Base-by-base conservation (phyloP, 202 grass and related monocot genomes). In the Panicum virgatum region DNA sequence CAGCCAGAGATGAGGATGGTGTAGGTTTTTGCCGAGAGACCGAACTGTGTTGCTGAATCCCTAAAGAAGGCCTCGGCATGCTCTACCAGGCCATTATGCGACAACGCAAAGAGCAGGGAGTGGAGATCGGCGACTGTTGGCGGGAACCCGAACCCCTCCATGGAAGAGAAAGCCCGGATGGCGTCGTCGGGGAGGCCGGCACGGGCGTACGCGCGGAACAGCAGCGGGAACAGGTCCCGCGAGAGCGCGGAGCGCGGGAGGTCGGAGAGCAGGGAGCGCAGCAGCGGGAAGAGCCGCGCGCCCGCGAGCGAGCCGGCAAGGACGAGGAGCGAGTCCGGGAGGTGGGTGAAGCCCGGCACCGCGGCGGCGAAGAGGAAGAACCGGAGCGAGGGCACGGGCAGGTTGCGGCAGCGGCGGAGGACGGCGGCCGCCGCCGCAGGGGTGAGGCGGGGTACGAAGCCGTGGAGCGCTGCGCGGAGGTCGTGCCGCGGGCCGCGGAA, bases 1-100 rank as follows among this genome's bases (percentile, higher is more conserved):
- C 90, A 98, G 9, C 90, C 92, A 26, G 79, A 65, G 6, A 98
- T 94, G 65, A 95, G 67, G 65, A 95, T 98, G 58, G 92, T 98
- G 73, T 88, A 98, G 3, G 79, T 86, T 54, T 98, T 94, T 32
- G 72, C 82, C 12, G 85, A 88, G 39, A 85, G 66, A 19, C 69
- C 70, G 67, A 94, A 91, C 29, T 62, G 82, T 50, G 64, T 13
- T 0, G 26, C 54, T 0, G 80, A 86, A 13, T 88, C 84, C 42
- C 56, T 69, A 77, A 93, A 98, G 66, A 98, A 91, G 18, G 83
- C n/a, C 77, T 93, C 88, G 0, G 92, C 90, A 20, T 91, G 51
- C 45, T 89, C 78, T 59, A 91, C 88, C 30, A 95, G 87, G 46
- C 82, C 82, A 62, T 98, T 93, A 45, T 85, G 90, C 13, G 86